Percentiles rank a stretch among this genome's conserved stretches.
phyloP scores from a whole-genome alignment of 164 flowering plant species.

The Kalanchoe fedtschenkoi region DNA sequence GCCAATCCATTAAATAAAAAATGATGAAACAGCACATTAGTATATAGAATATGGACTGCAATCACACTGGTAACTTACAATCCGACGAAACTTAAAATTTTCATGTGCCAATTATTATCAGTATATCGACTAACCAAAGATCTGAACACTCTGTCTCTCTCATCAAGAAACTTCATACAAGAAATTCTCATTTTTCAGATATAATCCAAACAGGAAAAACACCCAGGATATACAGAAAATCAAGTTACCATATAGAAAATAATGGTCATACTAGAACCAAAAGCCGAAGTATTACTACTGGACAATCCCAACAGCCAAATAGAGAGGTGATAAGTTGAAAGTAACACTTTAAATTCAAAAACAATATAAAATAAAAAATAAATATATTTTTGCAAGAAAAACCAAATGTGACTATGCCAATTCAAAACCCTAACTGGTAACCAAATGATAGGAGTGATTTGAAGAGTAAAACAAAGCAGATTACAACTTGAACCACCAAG shows the following conservation, averaged over 20 bases:
- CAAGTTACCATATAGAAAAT: not conserved
- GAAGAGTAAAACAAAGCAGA: not conserved
- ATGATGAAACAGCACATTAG: too few relatives aligned
- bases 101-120: not conserved
- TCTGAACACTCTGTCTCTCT: not conserved
- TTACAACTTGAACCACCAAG: not conserved
- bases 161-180: not conserved
- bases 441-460: not conserved
- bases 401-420: not conserved
- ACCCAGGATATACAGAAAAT: not conserved
- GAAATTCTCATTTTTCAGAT: not conserved
- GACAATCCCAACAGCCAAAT: not conserved
- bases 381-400: not conserved
- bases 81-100: not conserved
- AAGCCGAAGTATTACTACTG: not conserved
- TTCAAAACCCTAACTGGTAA: not conserved
- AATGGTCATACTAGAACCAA: not conserved
- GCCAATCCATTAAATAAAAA: not conserved
- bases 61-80: not conserved
- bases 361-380: not conserved
- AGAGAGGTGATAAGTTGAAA: too few relatives aligned
- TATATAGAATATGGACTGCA: not conserved
- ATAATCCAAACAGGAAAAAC: not conserved
- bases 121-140: not conserved
- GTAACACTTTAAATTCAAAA: too few relatives aligned